A percentile compares a stretch with the other conserved stretches of the same genome.
These are phyloP conservation scores for Daldinia grandis DNA, from an alignment of 495 filamentous ascomycete genomes.

Conservation along the genomic window DNA sequence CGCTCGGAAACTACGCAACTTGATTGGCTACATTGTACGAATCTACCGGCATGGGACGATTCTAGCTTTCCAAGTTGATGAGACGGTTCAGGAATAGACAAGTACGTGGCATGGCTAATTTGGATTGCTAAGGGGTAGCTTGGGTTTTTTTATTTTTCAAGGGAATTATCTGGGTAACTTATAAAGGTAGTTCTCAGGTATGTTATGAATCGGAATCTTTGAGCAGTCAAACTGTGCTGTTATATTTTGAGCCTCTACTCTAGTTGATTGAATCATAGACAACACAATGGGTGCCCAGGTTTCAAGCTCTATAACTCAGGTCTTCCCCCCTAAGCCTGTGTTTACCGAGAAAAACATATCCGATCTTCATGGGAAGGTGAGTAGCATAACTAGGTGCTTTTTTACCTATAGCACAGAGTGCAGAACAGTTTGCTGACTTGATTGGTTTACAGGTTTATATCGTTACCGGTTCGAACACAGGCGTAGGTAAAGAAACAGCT, in stretches of 20 bases:
- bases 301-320: slow-evolving; percentile 33
- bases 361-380: slow-evolving; percentile 40
- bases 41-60: not conserved
- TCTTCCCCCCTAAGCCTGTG: slow-evolving; percentile 40
- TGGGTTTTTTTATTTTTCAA: too few species aligned
- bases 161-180: not conserved
- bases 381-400: not conserved
- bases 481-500: slow-evolving; percentile 58
- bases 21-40: slow-evolving; percentile 13
- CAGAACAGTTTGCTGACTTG: not conserved
- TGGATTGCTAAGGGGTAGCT: not conserved
- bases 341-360: slow-evolving; percentile 43
- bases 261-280: not conserved
- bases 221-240: not conserved
- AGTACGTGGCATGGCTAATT: not conserved
- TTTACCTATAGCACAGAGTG: too few species aligned
- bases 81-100: not conserved
- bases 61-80: not conserved
- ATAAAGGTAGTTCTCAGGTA: not conserved
- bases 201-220: not conserved
- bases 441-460: slow-evolving; percentile 50
- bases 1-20: slow-evolving; percentile 6
- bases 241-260: not conserved
- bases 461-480: slow-evolving; percentile 59
- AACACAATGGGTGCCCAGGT: slow-evolving; percentile 25